Base-by-base conservation (phyloP, 2,329 filamentous ascomycete genomes). In the Grosmannia huntii region DNA sequence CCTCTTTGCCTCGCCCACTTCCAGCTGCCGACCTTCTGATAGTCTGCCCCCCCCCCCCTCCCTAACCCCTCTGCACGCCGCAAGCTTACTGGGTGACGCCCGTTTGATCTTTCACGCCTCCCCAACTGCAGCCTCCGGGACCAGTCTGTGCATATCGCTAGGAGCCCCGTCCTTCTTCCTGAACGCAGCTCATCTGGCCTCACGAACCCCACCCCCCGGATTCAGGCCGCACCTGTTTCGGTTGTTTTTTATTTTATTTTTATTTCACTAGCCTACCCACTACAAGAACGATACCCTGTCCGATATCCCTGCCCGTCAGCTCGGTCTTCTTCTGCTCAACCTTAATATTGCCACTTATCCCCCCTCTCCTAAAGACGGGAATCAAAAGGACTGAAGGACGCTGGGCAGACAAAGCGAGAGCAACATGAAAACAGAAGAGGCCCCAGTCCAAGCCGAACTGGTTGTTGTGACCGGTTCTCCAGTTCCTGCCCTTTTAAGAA, bases 341-440 rank as follows among this genome's bases (percentile, higher is more conserved):
- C 23, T 56, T 56, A 28, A 33, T 56, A 56, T 56, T 38, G 54
- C 54, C 41, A 56, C 54, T 48, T 55, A 4, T 38, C 36, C 36
- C 36, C 33, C 27, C 19, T 44, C 44, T 14, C 41, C 27, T n/a
- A 31, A 53, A 38, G 51, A 48, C 21, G 36, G 36, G 21, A 25
- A 54, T 10, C 44, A 53, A 53, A 54, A 53, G 51, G 33, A 53
- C 31, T 38, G 53, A 44, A 27, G 3, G 7, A 38, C 51, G 23
- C 49, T 33, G 25, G 4, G 6, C 19, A n/a, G 19, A 21, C 33
- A 36, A 33, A 25, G 51, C 10, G 51, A 53, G 31, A 53, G 16
- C 27, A 56, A 49, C n/a, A 56, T 56, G 54, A 56, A 49, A 49
- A 49, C n/a, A 25, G 28, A n/a, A 7, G 23, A 49, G 54, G 23